These are phyloP conservation scores for Trichosporon faecale DNA, from an alignment of 1,284 basidiomycete species.

Conservation along the genomic window DNA sequence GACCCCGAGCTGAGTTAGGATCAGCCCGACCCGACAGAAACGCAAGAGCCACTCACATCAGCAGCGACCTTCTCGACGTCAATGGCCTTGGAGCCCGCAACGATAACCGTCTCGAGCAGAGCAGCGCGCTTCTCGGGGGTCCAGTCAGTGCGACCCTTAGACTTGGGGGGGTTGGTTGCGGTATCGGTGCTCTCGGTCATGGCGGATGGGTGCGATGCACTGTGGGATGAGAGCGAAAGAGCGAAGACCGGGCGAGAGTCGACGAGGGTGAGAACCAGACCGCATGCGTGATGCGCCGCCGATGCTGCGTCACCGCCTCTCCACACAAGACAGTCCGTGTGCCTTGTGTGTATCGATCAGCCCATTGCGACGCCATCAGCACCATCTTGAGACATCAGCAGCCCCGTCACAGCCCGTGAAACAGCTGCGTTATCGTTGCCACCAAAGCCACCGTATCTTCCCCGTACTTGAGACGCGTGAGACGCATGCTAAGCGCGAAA, in stretches of 20 bases:
- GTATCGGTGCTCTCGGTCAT: neutral
- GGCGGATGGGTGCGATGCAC: neutral
- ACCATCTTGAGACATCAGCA: neutral
- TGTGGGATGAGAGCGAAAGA: neutral
- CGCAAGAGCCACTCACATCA: constrained; percentile 4
- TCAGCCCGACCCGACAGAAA: neutral
- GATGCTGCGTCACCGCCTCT: neutral
- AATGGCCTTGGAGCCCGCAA: neutral
- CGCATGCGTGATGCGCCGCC: neutral
- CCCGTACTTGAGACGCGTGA: neutral
- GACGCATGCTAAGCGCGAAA: neutral
- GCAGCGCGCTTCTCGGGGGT: constrained; percentile 1
- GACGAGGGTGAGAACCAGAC: neutral
- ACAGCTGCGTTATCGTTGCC: neutral
- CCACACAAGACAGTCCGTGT: neutral
- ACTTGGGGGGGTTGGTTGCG: neutral
- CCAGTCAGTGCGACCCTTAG: constrained; percentile 5
- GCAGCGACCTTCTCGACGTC: constrained; percentile 1
- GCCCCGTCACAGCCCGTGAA: neutral
- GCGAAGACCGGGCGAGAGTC: neutral
- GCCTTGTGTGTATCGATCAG: neutral
- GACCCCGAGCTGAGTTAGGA: constrained; percentile 12
- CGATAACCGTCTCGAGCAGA: constrained; percentile 11
- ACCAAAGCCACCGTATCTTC: neutral
- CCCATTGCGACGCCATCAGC: neutral